A percentile compares a stretch with the other conserved stretches of the same genome.
These are phyloP conservation scores for Solanum chacoense DNA, from an alignment of 305 asterid species.

Conservation along the genomic window DNA sequence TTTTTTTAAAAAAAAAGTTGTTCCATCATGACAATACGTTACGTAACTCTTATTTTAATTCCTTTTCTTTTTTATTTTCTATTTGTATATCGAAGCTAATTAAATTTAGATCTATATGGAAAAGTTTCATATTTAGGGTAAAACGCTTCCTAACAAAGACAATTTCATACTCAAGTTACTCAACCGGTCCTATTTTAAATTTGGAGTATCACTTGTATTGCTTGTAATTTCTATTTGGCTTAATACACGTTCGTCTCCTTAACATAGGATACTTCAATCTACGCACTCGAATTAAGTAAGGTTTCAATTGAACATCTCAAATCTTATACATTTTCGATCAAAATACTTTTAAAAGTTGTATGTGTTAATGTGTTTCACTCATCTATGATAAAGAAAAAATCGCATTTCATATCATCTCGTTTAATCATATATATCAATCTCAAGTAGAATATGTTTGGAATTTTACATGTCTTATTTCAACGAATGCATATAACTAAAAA, in stretches of 20 bases:
- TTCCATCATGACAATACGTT: background rate
- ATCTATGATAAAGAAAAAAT: background rate
- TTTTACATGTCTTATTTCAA: background rate
- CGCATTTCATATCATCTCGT: background rate
- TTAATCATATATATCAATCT: background rate
- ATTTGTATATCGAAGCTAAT: too few relatives aligned
- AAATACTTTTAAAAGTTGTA: background rate
- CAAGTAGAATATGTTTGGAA: accelerated
- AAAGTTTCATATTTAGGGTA: too few relatives aligned
- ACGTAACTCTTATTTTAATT: background rate
- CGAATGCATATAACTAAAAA: background rate
- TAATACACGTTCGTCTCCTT: background rate
- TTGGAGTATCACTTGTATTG: background rate
- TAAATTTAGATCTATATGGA: too few relatives aligned
- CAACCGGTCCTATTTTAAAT: background rate
- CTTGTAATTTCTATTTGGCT: background rate
- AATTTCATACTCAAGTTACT: background rate
- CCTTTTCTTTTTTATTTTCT: background rate
- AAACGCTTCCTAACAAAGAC: accelerated
- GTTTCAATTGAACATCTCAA: background rate
- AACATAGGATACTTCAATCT: accelerated
- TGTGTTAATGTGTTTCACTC: background rate
- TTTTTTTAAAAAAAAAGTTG: accelerated
- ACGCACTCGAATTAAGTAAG: background rate
- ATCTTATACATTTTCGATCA: background rate